Conservation (phyloP, 208 protist species). For the Trypanosoma avium region DNA sequence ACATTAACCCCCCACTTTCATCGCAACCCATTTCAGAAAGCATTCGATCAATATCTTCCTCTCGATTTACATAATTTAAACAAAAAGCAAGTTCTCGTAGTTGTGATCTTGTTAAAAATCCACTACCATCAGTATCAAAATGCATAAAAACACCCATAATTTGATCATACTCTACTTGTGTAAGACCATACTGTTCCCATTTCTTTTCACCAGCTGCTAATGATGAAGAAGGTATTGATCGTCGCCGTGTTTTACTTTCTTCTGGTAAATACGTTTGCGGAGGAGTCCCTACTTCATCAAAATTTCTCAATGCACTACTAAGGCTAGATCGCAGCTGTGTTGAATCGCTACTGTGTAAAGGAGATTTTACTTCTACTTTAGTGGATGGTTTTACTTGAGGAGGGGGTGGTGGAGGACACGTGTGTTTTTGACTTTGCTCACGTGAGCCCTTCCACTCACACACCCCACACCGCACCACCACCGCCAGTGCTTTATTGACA, state of each 20-base stretch:
- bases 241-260: too few species aligned
- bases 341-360: too few species aligned
- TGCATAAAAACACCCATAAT: slow-evolving; percentile 43
- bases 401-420: neutral
- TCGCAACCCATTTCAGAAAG: slow-evolving; percentile 34
- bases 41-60: slow-evolving; percentile 21
- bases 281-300: neutral
- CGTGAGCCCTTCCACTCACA: slow-evolving; percentile 20
- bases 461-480: slow-evolving; percentile 2
- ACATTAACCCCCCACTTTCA: slow-evolving; percentile 34
- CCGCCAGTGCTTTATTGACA: slow-evolving; percentile 19
- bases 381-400: neutral
- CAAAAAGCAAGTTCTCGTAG: slow-evolving; percentile 24
- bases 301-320: neutral
- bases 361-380: neutral
- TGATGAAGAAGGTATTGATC: too few species aligned
- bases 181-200: slow-evolving; percentile 38
- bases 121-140: slow-evolving; percentile 26
- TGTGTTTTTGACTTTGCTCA: slow-evolving; percentile 10
- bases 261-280: too few species aligned
- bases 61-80: slow-evolving; percentile 31
- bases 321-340: too few species aligned
- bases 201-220: neutral
- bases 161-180: slow-evolving; percentile 51
- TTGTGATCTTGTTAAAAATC: slow-evolving; percentile 19